These are phyloP conservation scores for Nemania sp. DNA, from an alignment of 2,329 filamentous ascomycete species.

Conservation along the genomic window DNA sequence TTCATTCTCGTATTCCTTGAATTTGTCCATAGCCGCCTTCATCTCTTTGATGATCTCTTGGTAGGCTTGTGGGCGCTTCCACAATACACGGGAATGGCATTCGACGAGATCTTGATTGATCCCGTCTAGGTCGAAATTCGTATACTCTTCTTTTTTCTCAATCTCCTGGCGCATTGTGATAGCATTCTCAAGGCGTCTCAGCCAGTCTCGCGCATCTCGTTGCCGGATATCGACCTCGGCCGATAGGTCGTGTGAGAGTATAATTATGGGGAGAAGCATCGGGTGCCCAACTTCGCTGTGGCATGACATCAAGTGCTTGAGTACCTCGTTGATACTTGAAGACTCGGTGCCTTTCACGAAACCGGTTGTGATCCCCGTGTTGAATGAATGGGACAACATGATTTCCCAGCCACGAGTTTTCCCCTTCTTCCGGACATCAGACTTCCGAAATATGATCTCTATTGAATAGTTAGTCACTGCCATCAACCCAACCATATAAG, in stretches of 20 bases:
- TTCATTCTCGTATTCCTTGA: constrained; percentile 40
- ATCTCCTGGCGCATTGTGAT: constrained; percentile 65
- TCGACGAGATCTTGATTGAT: constrained; percentile 67
- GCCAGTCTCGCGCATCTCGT: constrained; percentile 65
- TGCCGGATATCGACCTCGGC: constrained; percentile 63
- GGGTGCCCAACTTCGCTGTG: constrained; percentile 58
- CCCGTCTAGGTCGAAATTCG: constrained; percentile 60
- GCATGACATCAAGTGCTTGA: constrained; percentile 57
- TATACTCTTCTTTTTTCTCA: constrained; percentile 58
- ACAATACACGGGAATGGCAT: constrained; percentile 65
- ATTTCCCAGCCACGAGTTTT: constrained; percentile 68
- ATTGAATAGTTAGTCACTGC: constrained; percentile 18
- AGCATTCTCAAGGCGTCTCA: constrained; percentile 64
- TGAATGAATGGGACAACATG: constrained; percentile 63
- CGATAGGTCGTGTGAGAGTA: constrained; percentile 62
- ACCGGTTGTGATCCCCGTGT: constrained; percentile 60
- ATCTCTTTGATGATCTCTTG: constrained; percentile 58
- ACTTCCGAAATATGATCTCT: constrained; percentile 68
- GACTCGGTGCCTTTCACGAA: constrained; percentile 65
- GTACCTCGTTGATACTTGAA: constrained; percentile 56
- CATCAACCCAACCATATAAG: neutral
- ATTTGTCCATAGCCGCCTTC: constrained; percentile 52
- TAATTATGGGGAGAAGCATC: constrained; percentile 61
- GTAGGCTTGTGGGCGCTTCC: constrained; percentile 67
- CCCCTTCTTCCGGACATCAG: constrained; percentile 68